These are phyloP conservation scores for Podaxis sp. DNA, from an alignment of 768 basidiomycete genomes.

Conservation along the genomic window DNA sequence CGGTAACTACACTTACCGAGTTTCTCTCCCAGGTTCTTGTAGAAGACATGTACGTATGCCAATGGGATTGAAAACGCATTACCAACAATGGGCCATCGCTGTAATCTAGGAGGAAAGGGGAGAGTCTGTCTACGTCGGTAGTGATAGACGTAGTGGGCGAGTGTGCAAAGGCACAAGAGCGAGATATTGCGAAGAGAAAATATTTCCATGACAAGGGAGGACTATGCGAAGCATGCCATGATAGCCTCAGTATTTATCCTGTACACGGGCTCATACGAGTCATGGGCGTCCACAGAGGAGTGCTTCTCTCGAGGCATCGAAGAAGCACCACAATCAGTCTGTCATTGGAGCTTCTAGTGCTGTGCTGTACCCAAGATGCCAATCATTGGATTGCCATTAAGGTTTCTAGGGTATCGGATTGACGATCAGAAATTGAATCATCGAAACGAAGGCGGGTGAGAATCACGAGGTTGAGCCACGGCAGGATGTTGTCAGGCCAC, in stretches of 20 bases:
- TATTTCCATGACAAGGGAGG: background rate
- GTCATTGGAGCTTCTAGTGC: no score
- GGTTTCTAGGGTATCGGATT: no score
- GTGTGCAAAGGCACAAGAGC: background rate
- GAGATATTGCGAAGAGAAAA: background rate
- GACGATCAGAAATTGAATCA: no score
- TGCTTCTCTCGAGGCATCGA: no score
- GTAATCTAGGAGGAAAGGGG: constrained; percentile 11
- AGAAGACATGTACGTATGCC: constrained; percentile 8
- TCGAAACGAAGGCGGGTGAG: no score
- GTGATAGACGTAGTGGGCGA: background rate
- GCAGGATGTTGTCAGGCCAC: no score
- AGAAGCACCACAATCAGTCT: no score
- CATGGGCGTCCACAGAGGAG: no score
- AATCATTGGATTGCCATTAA: no score
- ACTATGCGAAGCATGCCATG: background rate
- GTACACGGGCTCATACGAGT: no score
- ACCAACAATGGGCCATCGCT: constrained; percentile 14
- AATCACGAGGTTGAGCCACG: no score
- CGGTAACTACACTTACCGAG: constrained; percentile 10
- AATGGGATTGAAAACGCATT: constrained; percentile 15
- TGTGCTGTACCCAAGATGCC: no score
- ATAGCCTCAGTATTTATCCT: background rate
- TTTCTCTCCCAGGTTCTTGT: constrained; percentile 13
- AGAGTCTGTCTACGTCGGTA: background rate